Evolutionary conservation across 768 basidiomycete genomes (phyloP), one percentile per base, ranked within the genome.

Genomic region (Trametes punicea): DNA sequence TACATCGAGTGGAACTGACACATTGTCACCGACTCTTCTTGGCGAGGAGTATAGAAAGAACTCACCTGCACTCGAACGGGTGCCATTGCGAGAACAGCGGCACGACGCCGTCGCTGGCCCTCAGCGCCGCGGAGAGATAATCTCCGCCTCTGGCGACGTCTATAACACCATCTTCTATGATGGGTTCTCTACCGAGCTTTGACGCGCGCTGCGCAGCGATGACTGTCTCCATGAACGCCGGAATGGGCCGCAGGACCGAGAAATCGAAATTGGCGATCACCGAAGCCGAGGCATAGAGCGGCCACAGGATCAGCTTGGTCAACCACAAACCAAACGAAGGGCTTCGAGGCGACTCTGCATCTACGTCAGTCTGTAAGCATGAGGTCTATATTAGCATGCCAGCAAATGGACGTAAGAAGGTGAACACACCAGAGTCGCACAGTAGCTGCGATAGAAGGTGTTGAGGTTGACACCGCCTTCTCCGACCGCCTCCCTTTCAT

Each of bases 61-160:
- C 69, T 45, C 60, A 77, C 77, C 65, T 60, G 74, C 79, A 81
- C 9, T 71, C 62, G 52, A 71, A 65, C 13, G 80, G 77, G 68
- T 81, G 80, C 73, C 74, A 80, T 53, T 79, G 79, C 6, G 78
- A 79, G 61, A 80, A 78, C 15, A 76, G 13, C 7, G 79, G 78
- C 4, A 79, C 78, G 6, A 81, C 69, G 8, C 80, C 78, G 57
- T 81, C 80, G 59, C 79, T 81, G 0, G 71, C 73, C 3, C 69
- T 65, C 15, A 70, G 62, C 3, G 53, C 41, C 5, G 33, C 25
- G 1, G 46, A 47, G 2, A 59, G 40, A 8, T 53, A 30, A 13
- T 46, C 51, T 3, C 40, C 45, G 18, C 47, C 21, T 38, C 26
- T 34, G 4, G 45, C 40, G 31, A 53, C 34, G 26, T 52, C 50